These are phyloP conservation scores for Leccinum sublutescens DNA, from an alignment of 768 basidiomycete genomes.

Conservation along the genomic window DNA sequence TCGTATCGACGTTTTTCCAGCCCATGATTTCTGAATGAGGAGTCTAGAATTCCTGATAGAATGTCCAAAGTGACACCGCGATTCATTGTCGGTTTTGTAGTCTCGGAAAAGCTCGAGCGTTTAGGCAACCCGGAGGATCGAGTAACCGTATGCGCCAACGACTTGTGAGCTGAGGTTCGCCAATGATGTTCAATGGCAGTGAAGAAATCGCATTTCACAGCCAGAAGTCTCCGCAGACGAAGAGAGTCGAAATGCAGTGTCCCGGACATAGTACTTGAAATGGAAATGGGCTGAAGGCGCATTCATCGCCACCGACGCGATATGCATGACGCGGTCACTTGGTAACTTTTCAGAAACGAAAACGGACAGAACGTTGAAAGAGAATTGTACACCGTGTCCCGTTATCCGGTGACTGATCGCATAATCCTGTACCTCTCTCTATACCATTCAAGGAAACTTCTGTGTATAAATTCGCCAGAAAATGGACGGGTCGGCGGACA, in stretches of 20 bases:
- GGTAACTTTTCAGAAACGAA: conserved; percentile 9
- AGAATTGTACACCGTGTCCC: conserved; percentile 10
- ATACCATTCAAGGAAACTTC: conserved; percentile 7
- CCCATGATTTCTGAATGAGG: conserved; percentile 29
- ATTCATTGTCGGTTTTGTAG: conserved; percentile 37
- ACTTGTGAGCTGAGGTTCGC: conserved; percentile 21
- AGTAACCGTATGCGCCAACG: conserved; percentile 32
- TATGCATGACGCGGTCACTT: conserved; percentile 16
- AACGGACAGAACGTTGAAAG: conserved; percentile 9
- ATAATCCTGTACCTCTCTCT: conserved; percentile 26
- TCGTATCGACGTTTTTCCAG: conserved; percentile 68
- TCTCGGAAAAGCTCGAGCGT: conserved; percentile 20
- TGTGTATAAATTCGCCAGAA: neutral
- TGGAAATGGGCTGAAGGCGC: conserved; percentile 20
- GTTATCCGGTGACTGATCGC: conserved; percentile 18
- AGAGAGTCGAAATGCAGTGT: conserved; percentile 28
- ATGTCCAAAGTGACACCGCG: conserved; percentile 18
- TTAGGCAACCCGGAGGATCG: conserved; percentile 29
- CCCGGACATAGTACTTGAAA: conserved; percentile 31
- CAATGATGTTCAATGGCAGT: conserved; percentile 28
- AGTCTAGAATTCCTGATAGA: conserved; percentile 31
- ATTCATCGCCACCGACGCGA: conserved; percentile 32
- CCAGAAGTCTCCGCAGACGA: conserved; percentile 28
- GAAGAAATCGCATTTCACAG: conserved; percentile 33
- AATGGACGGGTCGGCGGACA: conserved; percentile 1